Base-by-base conservation (phyloP, 2,329 filamentous ascomycete genomes). In the Fusarium citri region DNA sequence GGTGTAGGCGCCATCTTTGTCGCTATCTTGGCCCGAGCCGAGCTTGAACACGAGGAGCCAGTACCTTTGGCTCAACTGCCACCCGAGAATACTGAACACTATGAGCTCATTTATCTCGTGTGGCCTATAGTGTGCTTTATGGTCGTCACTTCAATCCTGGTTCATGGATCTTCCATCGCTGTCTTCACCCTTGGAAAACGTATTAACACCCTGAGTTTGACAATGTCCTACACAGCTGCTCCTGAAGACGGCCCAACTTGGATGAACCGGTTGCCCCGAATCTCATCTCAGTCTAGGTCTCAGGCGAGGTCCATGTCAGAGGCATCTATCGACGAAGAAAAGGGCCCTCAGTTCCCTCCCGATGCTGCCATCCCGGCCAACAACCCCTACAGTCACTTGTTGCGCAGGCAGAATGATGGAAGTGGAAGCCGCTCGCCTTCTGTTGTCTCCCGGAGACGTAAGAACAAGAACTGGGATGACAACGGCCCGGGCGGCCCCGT, bases 131-230 rank as follows among this genome's bases (percentile, higher is more conserved):
- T 93, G 0, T 94, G 93, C 1, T 99, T 99, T 80, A 84, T 99
- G 76, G 95, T 99, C 65, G 93, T 99, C 55, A 87, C 92, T 6
- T 99, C 96, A 15, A 99, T 99, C 74, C 82, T 98, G 40, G 93
- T 99, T 2, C 96, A 99, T 76, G 96, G 96, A 23, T 98, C 96
- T n/a, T 98, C 96, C 0, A 92, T 99, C 73, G 96, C 96, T 8
- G 96, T 99, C 11, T 99, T 99, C 76, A 98, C 96, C 0, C 88
- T 99, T 3, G 96, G 96, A 74, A 99, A 98, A 81, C 94, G 93
- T 66, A 99, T 99, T 87, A 98, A 98, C 82, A 98, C 96, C 0
- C 83, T 99, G 72, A 94, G 93, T 2, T 86, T 99, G 65, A 98
- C 96, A 58, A 93, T 99, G 88, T 98, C 96, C 0, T 99, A 98